These are phyloP conservation scores for Lipomyces starkeyi DNA, from an alignment of 805 yeast genomes.

Conservation along the genomic window DNA sequence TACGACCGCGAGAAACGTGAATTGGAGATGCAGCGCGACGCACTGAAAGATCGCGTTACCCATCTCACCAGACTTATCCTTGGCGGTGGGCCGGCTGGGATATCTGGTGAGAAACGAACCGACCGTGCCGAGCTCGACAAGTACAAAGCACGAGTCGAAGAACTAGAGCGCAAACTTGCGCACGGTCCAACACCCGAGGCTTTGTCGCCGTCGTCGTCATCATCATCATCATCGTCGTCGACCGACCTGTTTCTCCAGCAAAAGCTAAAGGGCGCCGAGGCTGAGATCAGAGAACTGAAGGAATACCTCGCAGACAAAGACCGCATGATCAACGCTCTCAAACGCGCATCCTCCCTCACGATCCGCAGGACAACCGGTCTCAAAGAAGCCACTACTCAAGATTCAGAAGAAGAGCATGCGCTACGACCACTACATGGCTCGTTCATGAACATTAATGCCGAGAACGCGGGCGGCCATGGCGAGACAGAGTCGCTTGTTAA, in stretches of 20 bases:
- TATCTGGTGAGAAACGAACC: not conserved
- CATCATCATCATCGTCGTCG: not conserved
- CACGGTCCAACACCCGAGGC: not conserved
- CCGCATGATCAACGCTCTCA: constrained; percentile 74
- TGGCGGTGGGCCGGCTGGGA: constrained; percentile 6
- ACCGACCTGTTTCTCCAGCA: not conserved
- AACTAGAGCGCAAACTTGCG: constrained; percentile 9
- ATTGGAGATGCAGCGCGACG: constrained; percentile 36
- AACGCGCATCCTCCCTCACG: constrained; percentile 39
- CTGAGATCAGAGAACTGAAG: constrained; percentile 66
- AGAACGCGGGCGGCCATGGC: not conserved
- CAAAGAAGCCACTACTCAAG: not conserved
- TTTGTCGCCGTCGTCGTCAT: not conserved
- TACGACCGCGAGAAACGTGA: constrained; percentile 30
- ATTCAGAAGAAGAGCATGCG: not conserved
- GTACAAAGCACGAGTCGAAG: constrained; percentile 10
- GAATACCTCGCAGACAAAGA: constrained; percentile 74
- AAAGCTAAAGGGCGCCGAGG: constrained; percentile 7
- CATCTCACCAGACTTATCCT: constrained; percentile 35
- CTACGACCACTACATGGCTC: constrained; percentile 6
- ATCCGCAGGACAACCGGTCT: not conserved
- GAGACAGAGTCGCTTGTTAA: not conserved
- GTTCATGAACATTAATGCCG: constrained; percentile 2
- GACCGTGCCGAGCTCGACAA: not conserved
- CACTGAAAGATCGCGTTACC: constrained; percentile 34